These are phyloP conservation scores for Sclerotinia subarctica DNA, from an alignment of 2,329 filamentous ascomycete genomes.

Conservation along the genomic window DNA sequence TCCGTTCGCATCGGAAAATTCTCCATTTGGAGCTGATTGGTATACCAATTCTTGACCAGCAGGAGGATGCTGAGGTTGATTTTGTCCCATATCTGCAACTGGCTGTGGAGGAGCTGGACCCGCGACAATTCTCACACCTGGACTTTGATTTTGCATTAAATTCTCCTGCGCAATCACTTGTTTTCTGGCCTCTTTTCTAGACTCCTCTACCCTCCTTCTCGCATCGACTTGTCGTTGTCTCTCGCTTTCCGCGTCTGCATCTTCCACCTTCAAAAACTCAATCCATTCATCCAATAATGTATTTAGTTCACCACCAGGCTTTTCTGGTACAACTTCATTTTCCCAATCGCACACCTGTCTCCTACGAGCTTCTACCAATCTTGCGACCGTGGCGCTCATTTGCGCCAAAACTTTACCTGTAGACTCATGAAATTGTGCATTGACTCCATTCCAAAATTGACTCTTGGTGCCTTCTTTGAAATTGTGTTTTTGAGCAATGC, in stretches of 20 bases:
- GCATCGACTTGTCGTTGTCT: constrained; percentile 38
- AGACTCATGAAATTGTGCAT: constrained; percentile 34
- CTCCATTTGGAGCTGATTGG: constrained; percentile 22
- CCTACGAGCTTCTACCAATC: constrained; percentile 36
- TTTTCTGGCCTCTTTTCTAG: constrained; percentile 36
- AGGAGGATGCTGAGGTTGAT: constrained; percentile 16
- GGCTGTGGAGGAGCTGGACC: constrained; percentile 25
- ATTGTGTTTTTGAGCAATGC: constrained; percentile 34
- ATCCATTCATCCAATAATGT: constrained; percentile 38
- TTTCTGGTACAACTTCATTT: constrained; percentile 35
- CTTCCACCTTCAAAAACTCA: constrained; percentile 37
- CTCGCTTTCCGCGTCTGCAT: constrained; percentile 37
- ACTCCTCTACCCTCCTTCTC: constrained; percentile 36
- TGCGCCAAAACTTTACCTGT: constrained; percentile 38
- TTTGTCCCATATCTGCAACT: constrained; percentile 26
- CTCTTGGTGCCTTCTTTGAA: constrained; percentile 39
- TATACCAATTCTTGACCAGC: constrained; percentile 29
- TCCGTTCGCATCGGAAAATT: constrained; percentile 30
- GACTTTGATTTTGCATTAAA: constrained; percentile 25
- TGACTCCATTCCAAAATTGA: constrained; percentile 38
- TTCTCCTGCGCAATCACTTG: constrained; percentile 36
- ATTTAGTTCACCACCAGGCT: constrained; percentile 37
- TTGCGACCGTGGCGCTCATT: constrained; percentile 39
- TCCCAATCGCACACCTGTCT: constrained; percentile 38
- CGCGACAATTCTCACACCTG: constrained; percentile 24